Evolutionary conservation across 306 rosid genomes (phyloP).

Genomic region (Vigna trinervia): DNA sequence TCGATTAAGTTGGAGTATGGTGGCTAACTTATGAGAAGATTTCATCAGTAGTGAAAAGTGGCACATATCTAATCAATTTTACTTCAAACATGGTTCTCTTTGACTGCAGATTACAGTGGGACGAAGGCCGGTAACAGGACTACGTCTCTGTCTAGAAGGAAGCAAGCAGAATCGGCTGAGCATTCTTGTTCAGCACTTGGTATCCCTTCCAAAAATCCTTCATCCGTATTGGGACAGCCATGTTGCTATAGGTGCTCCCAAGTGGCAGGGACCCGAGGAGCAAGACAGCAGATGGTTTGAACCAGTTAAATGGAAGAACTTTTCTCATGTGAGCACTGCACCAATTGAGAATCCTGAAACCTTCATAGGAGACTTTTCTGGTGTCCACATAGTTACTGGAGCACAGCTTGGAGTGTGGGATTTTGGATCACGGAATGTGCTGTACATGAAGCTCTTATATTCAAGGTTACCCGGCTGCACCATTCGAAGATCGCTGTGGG

Average conservation of each 20-base stretch:
- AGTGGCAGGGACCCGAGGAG: slow-evolving; percentile 89
- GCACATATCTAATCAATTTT: background rate
- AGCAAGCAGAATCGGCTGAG: slow-evolving; percentile 69
- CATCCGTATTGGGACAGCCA: slow-evolving; percentile 77
- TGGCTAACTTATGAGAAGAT: slow-evolving; percentile 8
- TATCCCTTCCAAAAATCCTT: slow-evolving; percentile 80
- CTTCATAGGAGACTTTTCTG: slow-evolving; percentile 65
- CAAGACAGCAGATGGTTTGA: slow-evolving; percentile 95
- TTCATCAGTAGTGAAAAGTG: background rate
- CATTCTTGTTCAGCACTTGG: slow-evolving; percentile 74
- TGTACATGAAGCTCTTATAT: slow-evolving; percentile 83
- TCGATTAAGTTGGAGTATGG: background rate
- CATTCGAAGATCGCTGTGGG: slow-evolving; percentile 80
- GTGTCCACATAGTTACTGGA: slow-evolving; percentile 75
- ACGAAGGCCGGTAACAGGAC: slow-evolving; percentile 81
- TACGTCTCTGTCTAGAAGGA: slow-evolving; percentile 74
- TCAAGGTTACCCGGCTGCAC: slow-evolving; percentile 81
- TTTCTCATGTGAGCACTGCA: slow-evolving; percentile 87
- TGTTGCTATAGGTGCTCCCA: slow-evolving; percentile 85
- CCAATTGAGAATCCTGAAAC: slow-evolving; percentile 81
- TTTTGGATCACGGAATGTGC: slow-evolving; percentile 75
- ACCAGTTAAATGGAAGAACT: slow-evolving; percentile 85
- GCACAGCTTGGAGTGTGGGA: slow-evolving; percentile 94
- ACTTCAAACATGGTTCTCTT: slow-evolving; percentile 14
- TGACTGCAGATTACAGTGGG: slow-evolving; percentile 76